Evolutionary conservation across 306 rosid species (phyloP).

Genomic region (Psophocarpus tetragonolobus): DNA sequence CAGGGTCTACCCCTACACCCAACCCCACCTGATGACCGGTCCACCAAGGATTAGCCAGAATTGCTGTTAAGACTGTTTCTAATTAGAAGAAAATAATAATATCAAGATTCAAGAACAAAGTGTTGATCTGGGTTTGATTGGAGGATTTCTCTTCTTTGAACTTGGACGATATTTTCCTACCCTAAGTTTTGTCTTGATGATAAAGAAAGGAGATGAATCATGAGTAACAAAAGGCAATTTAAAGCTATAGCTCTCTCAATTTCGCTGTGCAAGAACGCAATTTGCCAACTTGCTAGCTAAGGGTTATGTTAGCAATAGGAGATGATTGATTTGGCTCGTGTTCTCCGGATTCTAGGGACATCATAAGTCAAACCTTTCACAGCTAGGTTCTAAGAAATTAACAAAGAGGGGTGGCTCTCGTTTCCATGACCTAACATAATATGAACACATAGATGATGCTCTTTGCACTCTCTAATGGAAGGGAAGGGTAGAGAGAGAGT

Average conservation of each 20-base stretch:
- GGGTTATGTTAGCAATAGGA: background rate
- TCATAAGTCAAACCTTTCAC: conserved; percentile 40
- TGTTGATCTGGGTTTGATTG: background rate
- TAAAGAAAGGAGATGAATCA: background rate
- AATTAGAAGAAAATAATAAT: background rate
- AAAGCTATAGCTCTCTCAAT: conserved; percentile 9
- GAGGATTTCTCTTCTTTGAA: background rate
- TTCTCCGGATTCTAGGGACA: conserved; percentile 18
- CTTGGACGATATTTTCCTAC: background rate
- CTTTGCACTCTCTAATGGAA: background rate
- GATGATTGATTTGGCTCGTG: background rate
- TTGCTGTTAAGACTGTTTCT: conserved; percentile 18
- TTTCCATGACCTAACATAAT: conserved; percentile 17
- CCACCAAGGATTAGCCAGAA: conserved; percentile 99
- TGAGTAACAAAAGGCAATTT: background rate
- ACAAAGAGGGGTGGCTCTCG: background rate
- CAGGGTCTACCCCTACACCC: conserved; percentile 65
- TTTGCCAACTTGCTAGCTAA: background rate
- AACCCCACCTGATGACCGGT: conserved; percentile 70
- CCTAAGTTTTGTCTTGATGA: background rate
- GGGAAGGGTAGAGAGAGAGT: conserved; percentile 2
- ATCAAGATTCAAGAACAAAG: background rate
- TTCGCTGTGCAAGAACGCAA: conserved; percentile 7
- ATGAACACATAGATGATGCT: background rate
- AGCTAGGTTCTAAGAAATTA: background rate